phyloP scores from a whole-genome alignment of 768 basidiomycete species.

The Tephrocybe sp. region DNA sequence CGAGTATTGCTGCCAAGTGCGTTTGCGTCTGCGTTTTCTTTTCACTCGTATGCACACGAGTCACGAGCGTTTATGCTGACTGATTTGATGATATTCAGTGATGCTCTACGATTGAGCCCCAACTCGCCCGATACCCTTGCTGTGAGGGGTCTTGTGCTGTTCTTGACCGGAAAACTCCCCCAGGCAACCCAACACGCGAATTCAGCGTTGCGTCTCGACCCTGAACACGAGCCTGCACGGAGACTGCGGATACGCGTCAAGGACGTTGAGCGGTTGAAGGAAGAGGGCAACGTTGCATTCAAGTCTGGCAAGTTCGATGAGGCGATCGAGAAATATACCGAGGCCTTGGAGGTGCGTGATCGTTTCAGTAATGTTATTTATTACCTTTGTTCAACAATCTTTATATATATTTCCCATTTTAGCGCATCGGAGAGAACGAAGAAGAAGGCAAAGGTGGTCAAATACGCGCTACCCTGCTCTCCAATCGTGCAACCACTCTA shows the following conservation, averaged over 20 bases:
- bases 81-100: slow-evolving; percentile 37
- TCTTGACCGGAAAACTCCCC: slow-evolving; percentile 67
- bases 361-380: not conserved
- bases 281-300: slow-evolving; percentile 80
- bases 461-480: slow-evolving; percentile 75
- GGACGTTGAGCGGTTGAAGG: slow-evolving; percentile 79
- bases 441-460: slow-evolving; percentile 80
- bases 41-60: too few species aligned
- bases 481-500: slow-evolving; percentile 81
- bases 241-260: slow-evolving; percentile 75
- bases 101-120: slow-evolving; percentile 67
- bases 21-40: slow-evolving; percentile 22
- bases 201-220: slow-evolving; percentile 75
- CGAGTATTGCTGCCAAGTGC: slow-evolving; percentile 71
- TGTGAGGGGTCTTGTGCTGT: slow-evolving; percentile 76
- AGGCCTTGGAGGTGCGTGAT: slow-evolving; percentile 60
- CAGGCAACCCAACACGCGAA: slow-evolving; percentile 69
- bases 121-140: slow-evolving; percentile 80
- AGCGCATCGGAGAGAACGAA: slow-evolving; percentile 64
- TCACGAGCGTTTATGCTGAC: too few species aligned
- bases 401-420: not conserved
- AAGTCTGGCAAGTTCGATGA: slow-evolving; percentile 57
- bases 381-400: not conserved
- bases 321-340: slow-evolving; percentile 67
- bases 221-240: slow-evolving; percentile 68